Evolutionary conservation across 208 protist genomes (phyloP).

Genomic region (Trypanosomatidae sp.): DNA sequence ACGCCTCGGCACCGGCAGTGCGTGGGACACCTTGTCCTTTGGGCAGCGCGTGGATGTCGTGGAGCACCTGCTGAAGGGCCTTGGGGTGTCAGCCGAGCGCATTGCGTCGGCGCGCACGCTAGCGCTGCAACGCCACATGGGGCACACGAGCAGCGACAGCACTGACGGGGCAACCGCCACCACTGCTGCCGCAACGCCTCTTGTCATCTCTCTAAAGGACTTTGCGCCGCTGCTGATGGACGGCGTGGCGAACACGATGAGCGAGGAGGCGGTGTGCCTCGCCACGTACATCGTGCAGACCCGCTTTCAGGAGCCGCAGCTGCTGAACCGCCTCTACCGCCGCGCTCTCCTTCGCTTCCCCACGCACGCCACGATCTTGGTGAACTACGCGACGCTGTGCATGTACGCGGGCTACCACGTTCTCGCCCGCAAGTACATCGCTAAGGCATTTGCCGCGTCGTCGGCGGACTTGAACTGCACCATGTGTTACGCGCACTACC

Average conservation of each 20-base stretch:
- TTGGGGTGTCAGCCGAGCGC: slow-evolving; percentile 30
- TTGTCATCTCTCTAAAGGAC: slow-evolving; percentile 7
- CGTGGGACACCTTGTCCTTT: slow-evolving; percentile 41
- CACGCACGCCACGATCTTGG: slow-evolving; percentile 47
- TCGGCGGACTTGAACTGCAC: slow-evolving; percentile 55
- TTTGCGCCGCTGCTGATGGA: slow-evolving; percentile 46
- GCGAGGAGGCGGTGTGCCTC: slow-evolving; percentile 67
- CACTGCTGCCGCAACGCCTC: too few relatives aligned
- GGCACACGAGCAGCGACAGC: not conserved
- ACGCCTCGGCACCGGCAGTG: slow-evolving; percentile 40
- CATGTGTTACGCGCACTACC: slow-evolving; percentile 73
- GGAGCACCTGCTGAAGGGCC: slow-evolving; percentile 55
- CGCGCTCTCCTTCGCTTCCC: slow-evolving; percentile 61
- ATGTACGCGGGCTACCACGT: slow-evolving; percentile 42
- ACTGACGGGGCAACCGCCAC: too few relatives aligned
- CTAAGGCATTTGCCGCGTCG: slow-evolving; percentile 51
- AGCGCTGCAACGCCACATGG: slow-evolving; percentile 3
- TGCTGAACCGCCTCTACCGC: slow-evolving; percentile 74
- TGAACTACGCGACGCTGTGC: slow-evolving; percentile 87
- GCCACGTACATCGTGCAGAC: slow-evolving; percentile 68
- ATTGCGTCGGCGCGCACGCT: slow-evolving; percentile 7
- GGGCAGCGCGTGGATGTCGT: slow-evolving; percentile 43
- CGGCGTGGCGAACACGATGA: slow-evolving; percentile 46
- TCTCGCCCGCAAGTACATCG: slow-evolving; percentile 73
- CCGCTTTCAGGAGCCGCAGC: slow-evolving; percentile 44